Evolutionary conservation across 139 green algal genomes (phyloP).

Genomic region (Ettlia oleoabundans): DNA sequence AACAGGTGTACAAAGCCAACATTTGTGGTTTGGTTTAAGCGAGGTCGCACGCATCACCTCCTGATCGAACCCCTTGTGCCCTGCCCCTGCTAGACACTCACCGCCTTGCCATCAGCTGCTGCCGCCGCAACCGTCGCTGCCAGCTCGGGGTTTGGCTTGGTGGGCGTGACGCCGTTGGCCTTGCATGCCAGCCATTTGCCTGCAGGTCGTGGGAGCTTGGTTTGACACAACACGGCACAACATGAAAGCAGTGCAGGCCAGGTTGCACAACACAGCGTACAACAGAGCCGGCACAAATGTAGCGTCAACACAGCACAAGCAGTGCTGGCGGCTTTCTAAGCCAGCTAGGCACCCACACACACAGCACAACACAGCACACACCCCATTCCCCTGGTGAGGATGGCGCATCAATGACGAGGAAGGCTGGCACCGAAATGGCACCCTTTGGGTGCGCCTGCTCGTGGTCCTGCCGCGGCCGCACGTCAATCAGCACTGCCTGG

Average conservation of each 20-base stretch:
- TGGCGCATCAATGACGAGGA: constrained; percentile 35
- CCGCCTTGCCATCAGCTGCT: constrained; percentile 45
- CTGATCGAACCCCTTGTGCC: no score
- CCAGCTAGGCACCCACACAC: background rate
- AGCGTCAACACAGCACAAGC: background rate
- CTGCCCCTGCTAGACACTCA: background rate
- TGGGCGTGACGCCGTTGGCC: constrained; percentile 47
- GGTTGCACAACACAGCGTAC: no score
- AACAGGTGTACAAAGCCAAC: no score
- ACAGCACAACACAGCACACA: background rate
- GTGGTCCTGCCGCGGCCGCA: constrained; percentile 34
- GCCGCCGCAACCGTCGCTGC: constrained; percentile 2
- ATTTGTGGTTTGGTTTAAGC: no score
- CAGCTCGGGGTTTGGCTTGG: constrained; percentile 36
- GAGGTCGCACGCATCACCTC: no score
- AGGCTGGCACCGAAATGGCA: constrained; percentile 35
- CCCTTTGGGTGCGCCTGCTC: constrained; percentile 40
- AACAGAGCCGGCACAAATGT: no score
- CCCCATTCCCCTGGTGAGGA: constrained; percentile 19
- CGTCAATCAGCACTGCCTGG: constrained; percentile 55
- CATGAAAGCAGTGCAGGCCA: no score
- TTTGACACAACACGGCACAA: no score
- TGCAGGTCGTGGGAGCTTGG: no score
- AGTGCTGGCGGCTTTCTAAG: background rate
- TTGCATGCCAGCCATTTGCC: constrained; percentile 34